Conservation (phyloP, 2,329 filamentous ascomycete species). For the Penicillium sumatraense region DNA sequence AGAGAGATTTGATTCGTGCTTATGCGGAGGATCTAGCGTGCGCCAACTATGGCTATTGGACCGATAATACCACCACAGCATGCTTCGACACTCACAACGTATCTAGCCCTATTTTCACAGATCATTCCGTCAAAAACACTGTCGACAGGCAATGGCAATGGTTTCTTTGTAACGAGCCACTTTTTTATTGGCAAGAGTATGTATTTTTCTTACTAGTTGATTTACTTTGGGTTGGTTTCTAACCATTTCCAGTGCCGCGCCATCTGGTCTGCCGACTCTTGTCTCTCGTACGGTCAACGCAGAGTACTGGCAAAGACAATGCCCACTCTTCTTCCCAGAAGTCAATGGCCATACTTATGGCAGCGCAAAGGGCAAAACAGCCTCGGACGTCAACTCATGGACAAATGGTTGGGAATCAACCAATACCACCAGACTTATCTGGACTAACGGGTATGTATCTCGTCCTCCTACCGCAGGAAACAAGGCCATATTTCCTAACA, state of each 20-base stretch:
- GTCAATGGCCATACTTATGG: slow-evolving; percentile 56
- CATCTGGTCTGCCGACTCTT: slow-evolving; percentile 49
- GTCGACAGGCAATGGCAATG: slow-evolving; percentile 62
- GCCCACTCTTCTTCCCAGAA: slow-evolving; percentile 59
- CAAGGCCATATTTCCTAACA: neutral
- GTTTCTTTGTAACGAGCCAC: slow-evolving; percentile 68
- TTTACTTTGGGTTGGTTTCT: slow-evolving; percentile 20
- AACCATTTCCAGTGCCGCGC: slow-evolving; percentile 53
- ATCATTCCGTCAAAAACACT: slow-evolving; percentile 53
- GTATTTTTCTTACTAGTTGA: slow-evolving; percentile 36
- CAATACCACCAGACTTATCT: slow-evolving; percentile 60
- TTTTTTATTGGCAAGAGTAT: slow-evolving; percentile 61
- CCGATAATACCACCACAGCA: slow-evolving; percentile 45
- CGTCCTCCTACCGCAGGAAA: neutral
- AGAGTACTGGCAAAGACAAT: slow-evolving; percentile 62
- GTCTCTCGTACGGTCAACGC: slow-evolving; percentile 57
- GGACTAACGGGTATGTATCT: slow-evolving; percentile 56
- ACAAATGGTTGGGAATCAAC: slow-evolving; percentile 62
- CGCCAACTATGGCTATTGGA: slow-evolving; percentile 55
- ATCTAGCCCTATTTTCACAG: slow-evolving; percentile 55
- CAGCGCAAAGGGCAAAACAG: slow-evolving; percentile 53
- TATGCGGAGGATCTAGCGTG: slow-evolving; percentile 45
- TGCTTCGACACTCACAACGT: slow-evolving; percentile 61
- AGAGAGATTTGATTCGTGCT: neutral
- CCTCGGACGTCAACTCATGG: slow-evolving; percentile 54